Conservation (phyloP, 2,329 filamentous ascomycete species). For the Keithomyces neogunnii region DNA sequence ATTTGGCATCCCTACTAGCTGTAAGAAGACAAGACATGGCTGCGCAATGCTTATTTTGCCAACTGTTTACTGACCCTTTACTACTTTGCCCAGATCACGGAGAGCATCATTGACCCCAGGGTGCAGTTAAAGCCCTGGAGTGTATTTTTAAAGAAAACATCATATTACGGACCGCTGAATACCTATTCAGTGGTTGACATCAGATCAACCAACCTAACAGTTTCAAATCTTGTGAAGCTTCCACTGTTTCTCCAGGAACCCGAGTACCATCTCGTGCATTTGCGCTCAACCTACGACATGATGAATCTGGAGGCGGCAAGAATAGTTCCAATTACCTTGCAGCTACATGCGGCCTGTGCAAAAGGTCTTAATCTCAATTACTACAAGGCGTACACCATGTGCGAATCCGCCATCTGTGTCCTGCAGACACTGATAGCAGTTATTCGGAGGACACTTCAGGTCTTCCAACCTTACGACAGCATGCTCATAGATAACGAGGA, state of each 20-base stretch:
- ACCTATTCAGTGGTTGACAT: conserved; percentile 8
- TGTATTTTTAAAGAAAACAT: conserved; percentile 2
- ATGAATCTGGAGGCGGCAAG: conserved; percentile 5
- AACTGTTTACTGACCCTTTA: background rate
- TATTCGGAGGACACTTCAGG: conserved; percentile 3
- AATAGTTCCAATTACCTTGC: conserved; percentile 1
- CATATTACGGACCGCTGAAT: conserved; percentile 5
- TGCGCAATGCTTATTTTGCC: background rate
- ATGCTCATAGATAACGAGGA: background rate
- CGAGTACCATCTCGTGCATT: conserved; percentile 4
- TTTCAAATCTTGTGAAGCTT: conserved; percentile 4
- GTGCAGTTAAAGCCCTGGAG: conserved; percentile 2
- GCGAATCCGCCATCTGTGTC: conserved; percentile 6
- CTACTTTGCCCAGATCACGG: conserved; percentile 1
- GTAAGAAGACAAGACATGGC: background rate
- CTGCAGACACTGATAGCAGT: conserved; percentile 6
- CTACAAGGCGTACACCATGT: conserved; percentile 7
- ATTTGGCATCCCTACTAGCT: conserved; percentile 3
- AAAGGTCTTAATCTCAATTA: conserved; percentile 1
- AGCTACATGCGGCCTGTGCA: conserved; percentile 3
- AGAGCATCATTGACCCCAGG: conserved; percentile 5
- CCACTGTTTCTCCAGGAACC: conserved; percentile 4
- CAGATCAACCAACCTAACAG: conserved; percentile 5
- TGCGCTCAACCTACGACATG: conserved; percentile 3
- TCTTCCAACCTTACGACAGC: conserved; percentile 3